Conservation (phyloP, 2,329 filamentous ascomycete genomes). For the Fragosphaeria purpurea region DNA sequence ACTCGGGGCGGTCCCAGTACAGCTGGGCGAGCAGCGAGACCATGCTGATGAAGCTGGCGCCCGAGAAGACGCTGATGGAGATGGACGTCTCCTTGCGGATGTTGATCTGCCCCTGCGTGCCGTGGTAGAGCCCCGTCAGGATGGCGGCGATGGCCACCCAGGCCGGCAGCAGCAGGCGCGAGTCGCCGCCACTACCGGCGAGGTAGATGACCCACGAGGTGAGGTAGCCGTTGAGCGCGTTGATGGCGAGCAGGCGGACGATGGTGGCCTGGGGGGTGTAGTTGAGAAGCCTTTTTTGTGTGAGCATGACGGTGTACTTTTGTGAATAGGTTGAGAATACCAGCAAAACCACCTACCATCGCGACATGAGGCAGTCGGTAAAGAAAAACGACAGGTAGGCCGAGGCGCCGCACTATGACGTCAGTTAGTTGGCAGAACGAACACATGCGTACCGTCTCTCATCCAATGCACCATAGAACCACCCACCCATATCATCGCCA, state of each 20-base stretch:
- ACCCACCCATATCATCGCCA: slow-evolving; percentile 63
- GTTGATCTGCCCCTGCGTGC: slow-evolving; percentile 68
- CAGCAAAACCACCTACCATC: slow-evolving; percentile 45
- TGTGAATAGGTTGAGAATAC: too few relatives aligned
- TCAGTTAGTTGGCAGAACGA: too few relatives aligned
- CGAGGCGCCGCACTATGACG: slow-evolving; percentile 57
- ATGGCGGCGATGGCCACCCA: slow-evolving; percentile 72
- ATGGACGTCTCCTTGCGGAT: slow-evolving; percentile 71
- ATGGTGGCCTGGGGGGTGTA: slow-evolving; percentile 75
- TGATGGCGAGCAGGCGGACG: slow-evolving; percentile 67
- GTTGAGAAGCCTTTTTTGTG: slow-evolving; percentile 57
- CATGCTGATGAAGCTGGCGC: slow-evolving; percentile 69
- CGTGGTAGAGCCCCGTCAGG: slow-evolving; percentile 64
- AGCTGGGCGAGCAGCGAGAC: slow-evolving; percentile 56
- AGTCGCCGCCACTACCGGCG: slow-evolving; percentile 59
- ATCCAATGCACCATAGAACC: not conserved
- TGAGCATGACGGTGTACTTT: too few relatives aligned
- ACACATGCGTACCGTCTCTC: too few relatives aligned
- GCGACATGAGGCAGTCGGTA: slow-evolving; percentile 74
- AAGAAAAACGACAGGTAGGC: slow-evolving; percentile 76
- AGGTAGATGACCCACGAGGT: slow-evolving; percentile 63
- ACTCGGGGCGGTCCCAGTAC: slow-evolving; percentile 51
- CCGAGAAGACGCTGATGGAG: slow-evolving; percentile 67
- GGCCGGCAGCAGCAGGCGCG: slow-evolving; percentile 60
- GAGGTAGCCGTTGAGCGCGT: slow-evolving; percentile 63